Evolutionary conservation across 2,329 filamentous ascomycete genomes (phyloP), one percentile per base, ranked within the genome.

Genomic region (Cordyceps fumosorosea): DNA sequence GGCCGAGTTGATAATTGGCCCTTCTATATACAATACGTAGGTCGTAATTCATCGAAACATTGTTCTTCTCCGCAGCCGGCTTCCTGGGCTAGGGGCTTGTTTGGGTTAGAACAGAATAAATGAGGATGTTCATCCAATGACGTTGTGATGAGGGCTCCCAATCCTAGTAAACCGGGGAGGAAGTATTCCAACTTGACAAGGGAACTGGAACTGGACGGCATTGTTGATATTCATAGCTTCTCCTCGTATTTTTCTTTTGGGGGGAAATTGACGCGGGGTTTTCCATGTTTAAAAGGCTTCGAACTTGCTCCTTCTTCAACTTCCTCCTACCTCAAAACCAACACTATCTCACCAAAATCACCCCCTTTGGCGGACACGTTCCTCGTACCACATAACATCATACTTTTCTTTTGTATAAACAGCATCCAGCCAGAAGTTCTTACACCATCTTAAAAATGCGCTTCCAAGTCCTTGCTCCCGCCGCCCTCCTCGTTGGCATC

Each of bases 401-500:
- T 42, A 42, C 11, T 42, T 42, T n/a, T n/a, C n/a, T n/a, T n/a
- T n/a, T n/a, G n/a, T n/a, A n/a, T n/a, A n/a, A n/a, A n/a, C n/a
- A n/a, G n/a, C n/a, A n/a, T n/a, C n/a, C n/a, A n/a, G n/a, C n/a
- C n/a, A n/a, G n/a, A n/a, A n/a, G n/a, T n/a, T n/a, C n/a, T n/a
- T n/a, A n/a, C 16, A 42, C 37, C 37, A 14, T 42, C 37, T 42
- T 48, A 42, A 57, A 47, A 10, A 57, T 57, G 55, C 55, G 29
- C 34, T 57, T 57, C 55, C 42, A 57, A 16, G 32, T 57, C 20
- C 26, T 57, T 29, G 55, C 55, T 37, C 20, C 55, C 29, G n/a
- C 26, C 18, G 55, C 55, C 26, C 14, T 48, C 55, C 20, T 48
- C 29, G 26, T 24, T 18, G 42, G 55, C 42, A 24, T 48, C 12